These are phyloP conservation scores for Backusella mclennaniae DNA, from an alignment of 192 early-diverging fungal species.

Conservation along the genomic window DNA sequence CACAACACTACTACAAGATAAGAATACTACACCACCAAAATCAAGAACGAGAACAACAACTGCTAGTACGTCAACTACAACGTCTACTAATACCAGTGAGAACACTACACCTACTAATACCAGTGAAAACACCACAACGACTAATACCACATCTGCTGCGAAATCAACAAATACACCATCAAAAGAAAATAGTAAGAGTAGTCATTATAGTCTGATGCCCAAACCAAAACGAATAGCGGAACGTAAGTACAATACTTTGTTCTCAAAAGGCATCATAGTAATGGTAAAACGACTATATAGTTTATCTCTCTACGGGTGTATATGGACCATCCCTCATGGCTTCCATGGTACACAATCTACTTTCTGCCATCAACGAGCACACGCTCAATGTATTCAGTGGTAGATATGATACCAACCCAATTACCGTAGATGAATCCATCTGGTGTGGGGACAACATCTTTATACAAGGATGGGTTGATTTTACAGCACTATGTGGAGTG, in stretches of 20 bases:
- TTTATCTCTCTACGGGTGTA: background rate
- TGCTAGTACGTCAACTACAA: background rate
- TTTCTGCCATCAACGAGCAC: background rate
- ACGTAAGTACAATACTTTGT: background rate
- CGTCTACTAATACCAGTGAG: background rate
- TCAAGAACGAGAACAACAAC: background rate
- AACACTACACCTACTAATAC: background rate
- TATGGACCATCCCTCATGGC: background rate
- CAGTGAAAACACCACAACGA: background rate
- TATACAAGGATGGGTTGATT: slow-evolving; percentile 88
- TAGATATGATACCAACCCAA: background rate
- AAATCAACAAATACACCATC: background rate
- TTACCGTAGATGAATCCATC: background rate
- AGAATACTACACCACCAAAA: background rate
- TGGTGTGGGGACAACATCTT: slow-evolving; percentile 48
- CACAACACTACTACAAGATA: background rate
- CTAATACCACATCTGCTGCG: background rate
- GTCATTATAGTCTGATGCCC: background rate
- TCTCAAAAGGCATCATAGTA: background rate
- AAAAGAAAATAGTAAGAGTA: background rate
- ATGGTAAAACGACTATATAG: background rate
- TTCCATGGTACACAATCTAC: background rate
- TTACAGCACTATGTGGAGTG: slow-evolving; percentile 70
- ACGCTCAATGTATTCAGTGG: background rate
- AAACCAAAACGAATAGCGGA: background rate